Evolutionary conservation across 2,329 filamentous ascomycete genomes (phyloP), one percentile per base, ranked within the genome.

Genomic region (Sporothrix pseudoabietina): DNA sequence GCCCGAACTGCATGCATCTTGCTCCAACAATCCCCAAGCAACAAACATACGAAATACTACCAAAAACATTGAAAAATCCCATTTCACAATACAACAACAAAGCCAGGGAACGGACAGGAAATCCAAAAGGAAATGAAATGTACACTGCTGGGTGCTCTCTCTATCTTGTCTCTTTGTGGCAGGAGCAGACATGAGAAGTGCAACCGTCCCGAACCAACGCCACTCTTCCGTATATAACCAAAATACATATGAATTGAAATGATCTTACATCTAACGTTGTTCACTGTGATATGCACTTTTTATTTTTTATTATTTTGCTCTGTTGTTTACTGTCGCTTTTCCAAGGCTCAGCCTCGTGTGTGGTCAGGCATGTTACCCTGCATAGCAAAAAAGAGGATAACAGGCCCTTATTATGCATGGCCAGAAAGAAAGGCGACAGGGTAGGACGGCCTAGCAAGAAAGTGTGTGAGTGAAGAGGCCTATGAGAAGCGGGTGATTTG

Each of bases 181-280:
- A 52, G 44, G 16, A 52, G 30, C 16, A 32, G 26, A 68, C 26
- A n/a, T 30, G 52, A 70, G 52, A 44, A 22, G 26, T 9, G 55
- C 49, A 66, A 35, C 71, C 71, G 59, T 66, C 57, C 59, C 47
- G 47, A 66, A 72, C 57, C 71, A 63, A 72, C 71, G 71, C 71
- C 71, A 72, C 71, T 72, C 65, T 49, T 49, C 47, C 59, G 71
- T 72, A 72, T 72, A 72, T 72, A 72, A 32, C 41, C 22, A 71
- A 65, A 70, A n/a, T 55, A 66, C 57, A 71, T 54, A 71, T 65
- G 70, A 71, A 71, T 22, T 26, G 30, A 61, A 63, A 63, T 39
- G 41, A 71, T 39, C 41, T 30, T 41, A 55, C 49, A 44, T 66
- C 30, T 39, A 44, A 19, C 22, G 41, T 12, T 3, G 41, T 1